Base-by-base conservation (phyloP, 768 basidiomycete species). In the Russula vinacea region DNA sequence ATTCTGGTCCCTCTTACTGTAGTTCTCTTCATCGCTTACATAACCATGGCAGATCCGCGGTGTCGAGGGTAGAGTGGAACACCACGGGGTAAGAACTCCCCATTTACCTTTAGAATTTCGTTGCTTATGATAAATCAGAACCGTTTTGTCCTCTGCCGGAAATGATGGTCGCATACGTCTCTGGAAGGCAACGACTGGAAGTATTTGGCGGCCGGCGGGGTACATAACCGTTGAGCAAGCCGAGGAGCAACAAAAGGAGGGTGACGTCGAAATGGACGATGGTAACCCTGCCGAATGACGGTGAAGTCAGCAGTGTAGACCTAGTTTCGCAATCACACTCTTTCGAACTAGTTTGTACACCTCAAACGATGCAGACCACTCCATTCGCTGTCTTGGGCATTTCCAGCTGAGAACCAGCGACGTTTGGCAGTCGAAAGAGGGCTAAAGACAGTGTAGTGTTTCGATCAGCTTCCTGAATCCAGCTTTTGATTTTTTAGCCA, bases 21-120 rank as follows among this genome's bases (percentile, higher is more conserved):
- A 19, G 33, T 45, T 39, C 55, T n/a, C 33, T 37, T 13, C 29
- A 0, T 29, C 13, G 24, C 39, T 50, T 67, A 61, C 50, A 54
- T 56, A 55, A 42, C 29, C 17, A 8, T 13, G 5, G 16, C 64
- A 90, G 89, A 67, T 86, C 88, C 0, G 81, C 87, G 4, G 83
- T 95, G 11, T 88, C 88, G 2, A 81, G 88, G 69, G 94, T 99
- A 0, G 94, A 95, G 73, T 98, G 96, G 93, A 96, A 96, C 72
- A 86, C 94, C 55, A 90, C 88, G 39, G 90, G 90, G 89, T 91
- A 67, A 35, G 75, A 70, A 65, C 26, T 44, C 57, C 55, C 50
- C 39, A 35, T 16, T n/a, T 37, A 32, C 47, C 24, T 33, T 57
- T 16, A 44, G 44, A 49, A 68, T 11, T 65, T 40, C 33, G 19